Evolutionary conservation across 345 rosid species (phyloP).

Genomic region (Syzygium oleosum): DNA sequence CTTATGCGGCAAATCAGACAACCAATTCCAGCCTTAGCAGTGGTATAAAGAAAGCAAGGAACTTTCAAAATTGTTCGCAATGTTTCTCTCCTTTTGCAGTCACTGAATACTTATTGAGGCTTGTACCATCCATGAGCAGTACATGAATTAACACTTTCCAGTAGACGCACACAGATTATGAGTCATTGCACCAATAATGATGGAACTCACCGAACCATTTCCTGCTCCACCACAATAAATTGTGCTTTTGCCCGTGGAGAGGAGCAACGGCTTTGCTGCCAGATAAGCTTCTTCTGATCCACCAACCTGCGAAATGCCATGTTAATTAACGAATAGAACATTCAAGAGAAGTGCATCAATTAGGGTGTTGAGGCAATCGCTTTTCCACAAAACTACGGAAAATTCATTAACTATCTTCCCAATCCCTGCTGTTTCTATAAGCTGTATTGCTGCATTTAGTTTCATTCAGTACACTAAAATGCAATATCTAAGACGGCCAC

Average conservation of each 20-base stretch:
- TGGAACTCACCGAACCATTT: conserved; percentile 78
- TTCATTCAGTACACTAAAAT: neutral
- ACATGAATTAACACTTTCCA: neutral
- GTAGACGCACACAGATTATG: neutral
- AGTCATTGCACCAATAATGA: neutral
- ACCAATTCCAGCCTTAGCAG: neutral
- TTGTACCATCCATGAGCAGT: neutral
- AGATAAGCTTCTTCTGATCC: conserved; percentile 70
- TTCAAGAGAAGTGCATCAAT: neutral
- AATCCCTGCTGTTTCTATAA: neutral
- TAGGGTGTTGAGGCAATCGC: neutral
- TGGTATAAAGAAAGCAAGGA: neutral
- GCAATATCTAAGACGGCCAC: neutral
- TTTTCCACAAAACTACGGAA: neutral
- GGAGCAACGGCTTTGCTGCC: conserved; percentile 59
- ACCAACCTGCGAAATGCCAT: conserved; percentile 59
- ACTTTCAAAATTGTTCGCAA: neutral
- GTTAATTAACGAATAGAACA: neutral
- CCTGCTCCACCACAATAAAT: conserved; percentile 92
- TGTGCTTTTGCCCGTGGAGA: conserved; percentile 69
- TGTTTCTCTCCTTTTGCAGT: neutral
- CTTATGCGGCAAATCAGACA: neutral
- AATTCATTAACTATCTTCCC: neutral
- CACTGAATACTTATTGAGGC: neutral
- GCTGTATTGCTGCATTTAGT: neutral